Conservation (phyloP, 768 basidiomycete species). For the Lanmaoa pseudosensibilis region DNA sequence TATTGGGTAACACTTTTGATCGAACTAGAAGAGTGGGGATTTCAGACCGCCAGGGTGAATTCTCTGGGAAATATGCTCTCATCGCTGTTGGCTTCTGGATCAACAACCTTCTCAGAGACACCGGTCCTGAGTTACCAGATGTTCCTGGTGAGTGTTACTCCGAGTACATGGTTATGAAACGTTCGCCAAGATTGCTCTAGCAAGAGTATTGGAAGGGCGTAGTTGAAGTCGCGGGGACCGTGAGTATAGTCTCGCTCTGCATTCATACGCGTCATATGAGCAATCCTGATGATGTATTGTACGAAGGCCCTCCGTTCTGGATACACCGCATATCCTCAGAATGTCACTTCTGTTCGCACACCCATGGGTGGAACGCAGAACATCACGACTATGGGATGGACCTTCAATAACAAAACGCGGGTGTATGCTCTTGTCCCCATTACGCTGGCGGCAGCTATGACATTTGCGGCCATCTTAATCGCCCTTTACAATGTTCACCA, state of each 20-base stretch:
- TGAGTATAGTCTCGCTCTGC: not conserved
- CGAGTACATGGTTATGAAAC: no score
- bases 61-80: conserved; percentile 2
- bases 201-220: not conserved
- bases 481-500: not conserved
- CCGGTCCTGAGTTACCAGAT: not conserved
- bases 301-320: not conserved
- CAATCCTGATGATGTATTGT: not conserved
- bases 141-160: not conserved
- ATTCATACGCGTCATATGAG: not conserved
- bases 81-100: not conserved
- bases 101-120: not conserved
- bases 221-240: not conserved
- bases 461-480: not conserved
- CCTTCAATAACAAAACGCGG: not conserved
- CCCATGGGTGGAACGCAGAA: not conserved
- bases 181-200: not conserved
- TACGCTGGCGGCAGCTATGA: not conserved
- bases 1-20: not conserved
- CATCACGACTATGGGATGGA: not conserved
- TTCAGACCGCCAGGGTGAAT: not conserved
- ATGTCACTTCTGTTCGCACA: not conserved
- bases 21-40: not conserved
- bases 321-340: not conserved
- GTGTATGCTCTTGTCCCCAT: not conserved